Percentiles rank a stretch among this genome's conserved stretches.
Conservation (phyloP, 1,139 yeast genomes). For the Tardiomyces digboiensis region DNA sequence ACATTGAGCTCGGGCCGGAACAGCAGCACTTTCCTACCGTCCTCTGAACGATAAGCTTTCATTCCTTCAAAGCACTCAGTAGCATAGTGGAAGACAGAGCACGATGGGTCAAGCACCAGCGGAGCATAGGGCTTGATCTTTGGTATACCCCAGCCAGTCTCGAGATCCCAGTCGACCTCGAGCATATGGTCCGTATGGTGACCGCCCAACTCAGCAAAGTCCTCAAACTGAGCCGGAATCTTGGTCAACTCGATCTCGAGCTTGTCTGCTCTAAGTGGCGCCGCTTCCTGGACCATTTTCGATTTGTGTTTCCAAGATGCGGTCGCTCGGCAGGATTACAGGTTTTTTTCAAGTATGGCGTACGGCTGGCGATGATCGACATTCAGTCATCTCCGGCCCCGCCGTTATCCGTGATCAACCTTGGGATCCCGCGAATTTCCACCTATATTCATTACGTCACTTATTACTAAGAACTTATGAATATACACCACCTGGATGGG, state of each 20-base stretch:
- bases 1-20: conserved; percentile 91
- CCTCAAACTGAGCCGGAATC: not conserved
- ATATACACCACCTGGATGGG: too few species aligned
- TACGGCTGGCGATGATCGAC: too few species aligned
- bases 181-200: conserved; percentile 89
- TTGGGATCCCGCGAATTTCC: too few species aligned
- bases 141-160: conserved; percentile 83
- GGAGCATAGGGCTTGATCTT: conserved; percentile 78
- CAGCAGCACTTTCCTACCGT: conserved; percentile 55
- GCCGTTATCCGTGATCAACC: too few species aligned
- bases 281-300: not conserved
- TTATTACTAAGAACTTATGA: too few species aligned
- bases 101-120: conserved; percentile 70
- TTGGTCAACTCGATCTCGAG: not conserved
- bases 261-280: not conserved
- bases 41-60: conserved; percentile 68
- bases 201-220: conserved; percentile 48
- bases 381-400: too few species aligned
- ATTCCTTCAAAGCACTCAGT: conserved; percentile 95
- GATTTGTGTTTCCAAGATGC: too few species aligned
- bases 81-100: conserved; percentile 88
- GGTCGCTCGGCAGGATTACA: too few species aligned
- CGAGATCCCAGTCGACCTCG: conserved; percentile 71
- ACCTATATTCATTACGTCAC: too few species aligned
- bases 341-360: too few species aligned